Base-by-base conservation (phyloP, 1,139 yeast genomes). In the Magnusiomyces ingens region DNA sequence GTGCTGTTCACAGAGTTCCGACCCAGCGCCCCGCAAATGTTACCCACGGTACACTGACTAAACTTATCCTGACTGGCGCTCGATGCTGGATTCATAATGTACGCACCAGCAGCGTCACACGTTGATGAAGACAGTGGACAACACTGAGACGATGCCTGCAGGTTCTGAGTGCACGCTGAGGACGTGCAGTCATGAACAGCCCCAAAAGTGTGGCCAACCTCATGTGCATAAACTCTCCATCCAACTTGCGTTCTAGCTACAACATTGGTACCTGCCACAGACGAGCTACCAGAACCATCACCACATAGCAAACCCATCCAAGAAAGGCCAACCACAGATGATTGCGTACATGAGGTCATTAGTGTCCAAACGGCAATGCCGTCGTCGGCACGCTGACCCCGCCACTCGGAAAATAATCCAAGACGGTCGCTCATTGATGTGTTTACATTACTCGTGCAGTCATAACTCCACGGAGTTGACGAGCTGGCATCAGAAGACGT, bases 131-230 rank as follows among this genome's bases (percentile, higher is more conserved):
- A 53, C 45, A 64, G 54, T 3, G 74, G 75, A 56, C 75, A 72
- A 61, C 75, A 72, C 38, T 63, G 61, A 6, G 66, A 59, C 5
- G 67, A 55, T 8, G 59, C 55, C 35, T 67, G 67, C 13, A 60
- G 53, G 36, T 62, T 62, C 46, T 64, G 62, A 1, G 64, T 45
- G 53, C 75, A 72, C 1, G 75, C 67, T 15, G 61, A 63, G 6
- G 60, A 50, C 3, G 70, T 67, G 55, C 75, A 72, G 55, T 72
- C 75, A 57, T 72, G 75, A 18, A 69, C 72, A 2, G 75, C 75
- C n/a, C 75, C 75, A 58, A 72, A 72, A 3, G 69, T 64, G 55
- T 72, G 75, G 10, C 75, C 75, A 3, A 70, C 52, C 54, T 72
- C 75, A 53, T 72, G 75, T 0, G 76, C 75, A 22, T 70, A 60